These are phyloP conservation scores for Fistulina hepatica DNA, from an alignment of 1,284 basidiomycete species.

Conservation along the genomic window DNA sequence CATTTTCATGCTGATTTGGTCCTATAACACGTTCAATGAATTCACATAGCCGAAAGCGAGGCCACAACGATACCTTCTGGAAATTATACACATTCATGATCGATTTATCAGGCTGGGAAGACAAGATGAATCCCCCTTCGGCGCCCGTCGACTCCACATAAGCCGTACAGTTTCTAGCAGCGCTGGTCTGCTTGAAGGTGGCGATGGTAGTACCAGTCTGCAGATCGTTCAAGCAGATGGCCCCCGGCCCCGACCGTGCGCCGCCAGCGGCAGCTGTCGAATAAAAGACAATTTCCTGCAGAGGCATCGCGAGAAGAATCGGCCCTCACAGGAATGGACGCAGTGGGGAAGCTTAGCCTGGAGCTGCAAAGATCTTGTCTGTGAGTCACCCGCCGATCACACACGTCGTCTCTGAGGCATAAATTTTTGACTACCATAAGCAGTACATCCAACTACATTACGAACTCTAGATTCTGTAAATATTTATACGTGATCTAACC, in stretches of 20 bases:
- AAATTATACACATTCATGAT: constrained; percentile 74
- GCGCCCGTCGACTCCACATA: constrained; percentile 52
- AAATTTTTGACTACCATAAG: no score
- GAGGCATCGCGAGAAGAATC: no score
- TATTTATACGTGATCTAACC: no score
- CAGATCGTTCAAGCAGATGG: constrained; percentile 60
- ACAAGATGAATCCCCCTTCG: constrained; percentile 66
- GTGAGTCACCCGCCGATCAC: no score
- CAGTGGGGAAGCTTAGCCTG: no score
- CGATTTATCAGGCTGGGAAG: constrained; percentile 70
- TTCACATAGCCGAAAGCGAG: constrained; percentile 6
- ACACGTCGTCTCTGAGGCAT: no score
- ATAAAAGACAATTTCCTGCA: constrained; percentile 61
- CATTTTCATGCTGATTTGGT: constrained; percentile 78
- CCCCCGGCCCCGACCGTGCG: constrained; percentile 39
- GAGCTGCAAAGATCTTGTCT: no score
- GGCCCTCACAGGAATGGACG: no score
- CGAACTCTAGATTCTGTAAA: no score
- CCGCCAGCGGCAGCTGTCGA: constrained; percentile 35
- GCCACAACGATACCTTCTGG: constrained; percentile 50
- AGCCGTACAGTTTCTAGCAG: constrained; percentile 45
- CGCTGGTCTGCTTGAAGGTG: constrained; percentile 67
- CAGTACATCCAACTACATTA: no score
- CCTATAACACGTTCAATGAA: constrained; percentile 35
- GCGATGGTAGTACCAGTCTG: constrained; percentile 56